Conservation (phyloP, 352 stramenopile species). For the Pythium guiyangense region DNA sequence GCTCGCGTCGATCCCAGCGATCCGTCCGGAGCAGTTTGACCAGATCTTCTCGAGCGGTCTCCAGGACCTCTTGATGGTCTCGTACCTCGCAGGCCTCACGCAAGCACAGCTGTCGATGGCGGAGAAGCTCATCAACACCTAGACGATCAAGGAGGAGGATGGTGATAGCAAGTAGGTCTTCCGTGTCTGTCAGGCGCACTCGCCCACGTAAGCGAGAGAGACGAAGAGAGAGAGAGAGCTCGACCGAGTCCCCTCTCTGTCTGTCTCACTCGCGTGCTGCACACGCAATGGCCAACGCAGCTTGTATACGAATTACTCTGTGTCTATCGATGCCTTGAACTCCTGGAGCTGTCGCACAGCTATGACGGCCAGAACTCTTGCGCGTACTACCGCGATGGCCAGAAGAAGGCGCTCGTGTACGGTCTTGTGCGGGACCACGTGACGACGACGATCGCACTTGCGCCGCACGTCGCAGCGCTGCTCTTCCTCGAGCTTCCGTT, state of each 20-base stretch:
- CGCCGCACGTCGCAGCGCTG: slow-evolving; percentile 75
- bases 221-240: too few relatives aligned
- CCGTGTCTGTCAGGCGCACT: background rate
- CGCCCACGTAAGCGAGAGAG: too few relatives aligned
- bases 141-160: slow-evolving; percentile 25
- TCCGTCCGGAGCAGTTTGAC: slow-evolving; percentile 94
- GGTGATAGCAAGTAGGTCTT: background rate
- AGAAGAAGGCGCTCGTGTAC: slow-evolving; percentile 93
- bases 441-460: slow-evolving; percentile 78
- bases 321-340: too few relatives aligned
- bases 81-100: slow-evolving; percentile 96
- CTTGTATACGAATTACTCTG: too few relatives aligned
- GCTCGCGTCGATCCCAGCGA: slow-evolving; percentile 91
- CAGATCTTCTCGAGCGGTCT: slow-evolving; percentile 95
- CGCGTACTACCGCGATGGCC: slow-evolving; percentile 91
- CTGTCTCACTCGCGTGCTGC: too few relatives aligned
- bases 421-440: slow-evolving; percentile 87
- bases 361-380: too few relatives aligned
- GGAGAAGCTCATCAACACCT: slow-evolving; percentile 95
- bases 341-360: too few relatives aligned
- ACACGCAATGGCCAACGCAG: too few relatives aligned
- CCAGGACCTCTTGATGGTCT: slow-evolving; percentile 98
- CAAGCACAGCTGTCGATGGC: slow-evolving; percentile 97
- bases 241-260: too few relatives aligned
- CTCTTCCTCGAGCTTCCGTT: slow-evolving; percentile 90